A percentile compares a stretch with the other conserved stretches of the same genome.
Conservation (phyloP, 495 filamentous ascomycete genomes). For the Hypoxylon fuscum region DNA sequence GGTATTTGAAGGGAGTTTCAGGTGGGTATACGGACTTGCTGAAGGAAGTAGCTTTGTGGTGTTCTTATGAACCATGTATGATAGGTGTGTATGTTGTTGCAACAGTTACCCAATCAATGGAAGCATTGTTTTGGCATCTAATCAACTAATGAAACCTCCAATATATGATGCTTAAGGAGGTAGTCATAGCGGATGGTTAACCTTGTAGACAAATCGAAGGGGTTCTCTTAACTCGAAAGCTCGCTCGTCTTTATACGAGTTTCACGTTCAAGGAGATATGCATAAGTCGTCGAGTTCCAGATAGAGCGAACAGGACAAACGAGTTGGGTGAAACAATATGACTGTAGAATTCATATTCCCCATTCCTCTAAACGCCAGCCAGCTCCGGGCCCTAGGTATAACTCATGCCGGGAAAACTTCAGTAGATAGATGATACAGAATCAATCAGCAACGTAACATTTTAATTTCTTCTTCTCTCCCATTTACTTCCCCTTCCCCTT, state of each 20-base stretch:
- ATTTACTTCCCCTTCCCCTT: conserved; percentile 70
- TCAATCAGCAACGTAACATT: conserved; percentile 5
- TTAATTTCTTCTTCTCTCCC: neutral
- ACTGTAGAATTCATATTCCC: conserved; percentile 21
- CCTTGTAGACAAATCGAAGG: neutral
- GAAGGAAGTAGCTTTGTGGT: neutral
- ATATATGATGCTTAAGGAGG: neutral
- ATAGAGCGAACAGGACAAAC: neutral
- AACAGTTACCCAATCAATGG: neutral
- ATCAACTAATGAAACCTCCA: neutral
- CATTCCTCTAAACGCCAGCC: conserved; percentile 31
- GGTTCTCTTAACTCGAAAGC: neutral
- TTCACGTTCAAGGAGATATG: too few relatives aligned
- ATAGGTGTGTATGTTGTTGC: neutral
- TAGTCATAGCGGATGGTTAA: neutral
- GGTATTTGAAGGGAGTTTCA: neutral
- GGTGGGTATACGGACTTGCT: neutral
- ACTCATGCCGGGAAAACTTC: conserved; percentile 19
- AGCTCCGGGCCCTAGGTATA: conserved; percentile 25
- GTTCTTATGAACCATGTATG: neutral
- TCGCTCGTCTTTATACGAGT: neutral
- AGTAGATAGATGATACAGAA: conserved; percentile 10
- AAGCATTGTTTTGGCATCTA: neutral
- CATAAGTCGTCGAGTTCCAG: neutral
- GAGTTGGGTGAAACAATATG: neutral